Conservation (phyloP, 345 rosid species). For the Erodium maritimum region DNA sequence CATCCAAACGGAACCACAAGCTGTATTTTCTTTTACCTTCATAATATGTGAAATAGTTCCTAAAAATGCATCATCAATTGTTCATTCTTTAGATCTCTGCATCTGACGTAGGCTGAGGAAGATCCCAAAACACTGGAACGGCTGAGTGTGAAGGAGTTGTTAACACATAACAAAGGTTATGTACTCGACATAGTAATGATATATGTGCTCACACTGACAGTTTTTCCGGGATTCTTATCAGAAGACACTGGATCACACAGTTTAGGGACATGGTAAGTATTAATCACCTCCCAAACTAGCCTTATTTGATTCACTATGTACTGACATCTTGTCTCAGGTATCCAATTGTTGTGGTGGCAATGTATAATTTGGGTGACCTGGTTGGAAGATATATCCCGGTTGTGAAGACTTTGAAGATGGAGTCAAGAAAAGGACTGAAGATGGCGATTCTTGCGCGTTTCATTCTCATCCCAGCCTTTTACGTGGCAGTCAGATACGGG, state of each 20-base stretch:
- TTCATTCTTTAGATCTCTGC: too few relatives aligned
- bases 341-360: conserved; percentile 56
- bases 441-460: conserved; percentile 33
- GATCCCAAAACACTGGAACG: conserved; percentile 24
- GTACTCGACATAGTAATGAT: conserved; percentile 47
- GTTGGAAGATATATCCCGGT: conserved; percentile 55
- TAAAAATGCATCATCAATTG: too few relatives aligned
- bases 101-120: conserved; percentile 16
- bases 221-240: conserved; percentile 79
- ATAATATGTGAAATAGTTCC: too few relatives aligned
- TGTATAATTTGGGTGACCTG: conserved; percentile 57
- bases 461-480: conserved; percentile 57
- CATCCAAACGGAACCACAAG: conserved; percentile 17
- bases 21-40: too few relatives aligned
- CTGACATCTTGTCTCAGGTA: conserved; percentile 35
- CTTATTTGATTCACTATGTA: background rate
- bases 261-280: conserved; percentile 49
- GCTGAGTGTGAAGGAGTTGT: conserved; percentile 38
- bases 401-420: conserved; percentile 27
- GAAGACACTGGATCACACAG: conserved; percentile 73
- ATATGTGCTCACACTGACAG: conserved; percentile 50
- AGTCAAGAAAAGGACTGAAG: conserved; percentile 49
- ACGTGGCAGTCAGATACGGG: conserved; percentile 63
- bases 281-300: background rate
- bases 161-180: conserved; percentile 46